These are phyloP conservation scores for Pochonia chlamydosporia DNA, from an alignment of 2,329 filamentous ascomycete species.

Conservation along the genomic window DNA sequence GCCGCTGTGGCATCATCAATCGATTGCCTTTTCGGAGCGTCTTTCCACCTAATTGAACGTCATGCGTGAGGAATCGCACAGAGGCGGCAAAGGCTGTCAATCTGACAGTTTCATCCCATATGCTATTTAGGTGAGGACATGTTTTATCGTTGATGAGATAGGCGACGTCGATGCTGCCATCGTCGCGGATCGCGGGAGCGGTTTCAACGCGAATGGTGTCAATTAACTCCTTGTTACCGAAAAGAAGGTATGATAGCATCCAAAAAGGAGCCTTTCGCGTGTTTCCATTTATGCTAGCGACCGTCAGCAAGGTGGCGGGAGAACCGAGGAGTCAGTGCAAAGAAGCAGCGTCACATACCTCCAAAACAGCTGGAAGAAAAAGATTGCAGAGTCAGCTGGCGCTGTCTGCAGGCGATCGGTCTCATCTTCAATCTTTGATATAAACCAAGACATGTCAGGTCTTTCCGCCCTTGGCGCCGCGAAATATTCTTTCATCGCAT, in stretches of 20 bases:
- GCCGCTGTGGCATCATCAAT: conserved; percentile 20
- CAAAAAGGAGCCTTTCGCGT: conserved; percentile 20
- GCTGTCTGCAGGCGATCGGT: too few relatives aligned
- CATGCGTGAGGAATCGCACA: conserved; percentile 15
- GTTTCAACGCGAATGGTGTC: conserved; percentile 15
- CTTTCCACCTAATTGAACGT: conserved; percentile 21
- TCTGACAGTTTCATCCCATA: conserved; percentile 22
- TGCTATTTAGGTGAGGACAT: conserved; percentile 13
- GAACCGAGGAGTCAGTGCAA: too few relatives aligned
- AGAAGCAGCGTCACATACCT: too few relatives aligned
- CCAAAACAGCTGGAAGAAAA: too few relatives aligned
- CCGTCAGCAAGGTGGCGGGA: too few relatives aligned
- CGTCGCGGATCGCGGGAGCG: conserved; percentile 11
- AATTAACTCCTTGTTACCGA: conserved; percentile 11
- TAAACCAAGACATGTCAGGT: too few relatives aligned
- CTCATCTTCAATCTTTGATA: too few relatives aligned
- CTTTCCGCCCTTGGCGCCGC: too few relatives aligned
- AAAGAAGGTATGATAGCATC: conserved; percentile 18
- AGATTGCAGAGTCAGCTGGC: too few relatives aligned
- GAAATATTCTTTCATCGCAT: background rate
- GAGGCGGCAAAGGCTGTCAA: conserved; percentile 16
- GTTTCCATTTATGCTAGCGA: conserved; percentile 23
- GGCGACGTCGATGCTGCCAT: conserved; percentile 19
- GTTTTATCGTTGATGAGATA: conserved; percentile 16
- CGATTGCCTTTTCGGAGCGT: conserved; percentile 18